These are phyloP conservation scores for Amanita fuliginea DNA, from an alignment of 768 basidiomycete genomes.

Conservation along the genomic window DNA sequence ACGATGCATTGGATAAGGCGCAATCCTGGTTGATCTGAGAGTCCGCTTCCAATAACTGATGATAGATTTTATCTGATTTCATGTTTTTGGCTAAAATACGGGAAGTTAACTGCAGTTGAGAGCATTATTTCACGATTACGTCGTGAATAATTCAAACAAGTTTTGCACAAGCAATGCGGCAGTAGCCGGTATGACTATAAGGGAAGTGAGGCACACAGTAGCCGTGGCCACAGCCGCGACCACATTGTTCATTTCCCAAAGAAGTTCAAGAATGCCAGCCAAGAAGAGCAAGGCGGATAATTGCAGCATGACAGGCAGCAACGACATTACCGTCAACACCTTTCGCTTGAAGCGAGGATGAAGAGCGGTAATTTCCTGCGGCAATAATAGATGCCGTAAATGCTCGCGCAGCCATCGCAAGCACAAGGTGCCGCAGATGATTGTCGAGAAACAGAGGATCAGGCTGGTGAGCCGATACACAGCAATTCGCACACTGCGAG, in stretches of 20 bases:
- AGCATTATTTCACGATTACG: too few relatives aligned
- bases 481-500: neutral
- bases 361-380: neutral
- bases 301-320: neutral
- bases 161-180: neutral
- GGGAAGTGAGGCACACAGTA: neutral
- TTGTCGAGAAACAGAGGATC: neutral
- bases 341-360: neutral
- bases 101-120: too few relatives aligned
- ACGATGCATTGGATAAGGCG: constrained; percentile 12
- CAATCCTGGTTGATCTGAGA: constrained; percentile 21
- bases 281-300: neutral
- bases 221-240: neutral
- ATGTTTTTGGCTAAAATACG: too few relatives aligned
- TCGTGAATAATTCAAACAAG: neutral
- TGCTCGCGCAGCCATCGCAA: neutral
- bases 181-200: neutral
- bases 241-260: neutral
- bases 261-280: neutral
- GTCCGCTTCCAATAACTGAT: too few relatives aligned
- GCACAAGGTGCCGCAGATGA: neutral
- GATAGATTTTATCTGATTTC: too few relatives aligned
- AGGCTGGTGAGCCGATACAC: neutral
- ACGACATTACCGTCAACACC: neutral
- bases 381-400: neutral